phyloP scores from a whole-genome alignment of 805 yeast species.

The Teunomyces panamensis region DNA sequence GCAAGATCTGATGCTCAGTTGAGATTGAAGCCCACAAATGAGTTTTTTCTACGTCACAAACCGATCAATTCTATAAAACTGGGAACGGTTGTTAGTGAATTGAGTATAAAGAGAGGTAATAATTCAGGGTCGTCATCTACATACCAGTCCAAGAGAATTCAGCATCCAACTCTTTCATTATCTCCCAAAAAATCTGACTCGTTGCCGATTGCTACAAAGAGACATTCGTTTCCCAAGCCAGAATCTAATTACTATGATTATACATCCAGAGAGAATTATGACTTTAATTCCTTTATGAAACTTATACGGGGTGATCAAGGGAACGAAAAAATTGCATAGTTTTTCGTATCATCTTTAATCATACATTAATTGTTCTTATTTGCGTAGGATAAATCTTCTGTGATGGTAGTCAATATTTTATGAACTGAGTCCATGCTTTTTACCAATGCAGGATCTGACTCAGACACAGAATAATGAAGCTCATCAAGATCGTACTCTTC shows the following conservation, averaged over 20 bases:
- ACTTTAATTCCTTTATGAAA: slow-evolving; percentile 37
- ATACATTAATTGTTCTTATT: not conserved
- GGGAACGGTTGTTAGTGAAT: not conserved
- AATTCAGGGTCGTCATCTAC: slow-evolving; percentile 7
- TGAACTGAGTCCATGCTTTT: slow-evolving; percentile 1
- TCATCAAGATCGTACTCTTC: not conserved
- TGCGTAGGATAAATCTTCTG: not conserved
- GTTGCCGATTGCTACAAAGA: slow-evolving; percentile 2
- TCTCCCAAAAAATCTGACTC: not conserved
- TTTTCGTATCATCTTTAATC: not conserved
- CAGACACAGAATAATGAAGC: not conserved
- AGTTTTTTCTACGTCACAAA: not conserved
- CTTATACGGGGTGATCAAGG: slow-evolving; percentile 11
- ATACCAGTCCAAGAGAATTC: slow-evolving; percentile 21
- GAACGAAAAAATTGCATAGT: not conserved
- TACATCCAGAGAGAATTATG: slow-evolving; percentile 27
- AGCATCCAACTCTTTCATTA: slow-evolving; percentile 9
- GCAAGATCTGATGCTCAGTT: slow-evolving; percentile 19
- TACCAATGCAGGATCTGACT: not conserved
- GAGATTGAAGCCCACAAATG: slow-evolving; percentile 5
- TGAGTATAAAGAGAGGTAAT: slow-evolving; percentile 3
- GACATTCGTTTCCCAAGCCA: slow-evolving; percentile 7
- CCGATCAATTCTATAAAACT: slow-evolving; percentile 1
- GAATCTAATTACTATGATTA: slow-evolving; percentile 37
- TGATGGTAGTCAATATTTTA: slow-evolving; percentile 1